Evolutionary conservation across 192 early-diverging fungal genomes (phyloP).

Genomic region (Glomus cerebriforme): DNA sequence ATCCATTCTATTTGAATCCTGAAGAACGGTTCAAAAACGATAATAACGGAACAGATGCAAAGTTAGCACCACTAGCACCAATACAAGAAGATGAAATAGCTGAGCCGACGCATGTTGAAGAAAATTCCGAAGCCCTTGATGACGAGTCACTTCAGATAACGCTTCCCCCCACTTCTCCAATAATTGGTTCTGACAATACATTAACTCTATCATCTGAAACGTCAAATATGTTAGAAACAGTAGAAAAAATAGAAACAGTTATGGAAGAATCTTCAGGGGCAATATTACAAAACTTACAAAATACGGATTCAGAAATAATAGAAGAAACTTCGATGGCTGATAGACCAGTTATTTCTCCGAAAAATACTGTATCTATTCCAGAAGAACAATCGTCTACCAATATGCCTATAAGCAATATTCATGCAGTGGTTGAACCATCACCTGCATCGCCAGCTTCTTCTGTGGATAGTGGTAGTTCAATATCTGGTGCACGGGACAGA

Average conservation of each 20-base stretch:
- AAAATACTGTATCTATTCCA: neutral
- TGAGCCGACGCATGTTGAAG: neutral
- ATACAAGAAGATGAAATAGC: neutral
- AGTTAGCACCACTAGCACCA: slow-evolving; percentile 2
- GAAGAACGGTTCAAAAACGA: slow-evolving; percentile 22
- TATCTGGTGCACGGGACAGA: slow-evolving; percentile 12
- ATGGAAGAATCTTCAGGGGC: neutral
- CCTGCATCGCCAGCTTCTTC: neutral
- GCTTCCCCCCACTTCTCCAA: too few relatives aligned
- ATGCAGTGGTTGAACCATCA: neutral
- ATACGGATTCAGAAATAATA: neutral
- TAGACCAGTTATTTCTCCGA: neutral
- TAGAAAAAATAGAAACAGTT: too few relatives aligned
- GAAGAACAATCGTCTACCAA: neutral
- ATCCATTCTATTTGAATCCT: slow-evolving; percentile 8
- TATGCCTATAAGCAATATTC: too few relatives aligned
- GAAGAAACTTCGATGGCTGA: neutral
- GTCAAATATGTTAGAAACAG: neutral
- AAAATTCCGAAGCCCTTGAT: neutral
- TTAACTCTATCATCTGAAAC: too few relatives aligned
- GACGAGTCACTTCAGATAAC: neutral
- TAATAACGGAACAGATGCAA: neutral
- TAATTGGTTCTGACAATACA: too few relatives aligned
- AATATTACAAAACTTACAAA: neutral
- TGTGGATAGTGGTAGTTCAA: neutral